Percentiles rank a stretch among this genome's conserved stretches.
Conservation (phyloP, 768 basidiomycete species). For the Suillus plorans region DNA sequence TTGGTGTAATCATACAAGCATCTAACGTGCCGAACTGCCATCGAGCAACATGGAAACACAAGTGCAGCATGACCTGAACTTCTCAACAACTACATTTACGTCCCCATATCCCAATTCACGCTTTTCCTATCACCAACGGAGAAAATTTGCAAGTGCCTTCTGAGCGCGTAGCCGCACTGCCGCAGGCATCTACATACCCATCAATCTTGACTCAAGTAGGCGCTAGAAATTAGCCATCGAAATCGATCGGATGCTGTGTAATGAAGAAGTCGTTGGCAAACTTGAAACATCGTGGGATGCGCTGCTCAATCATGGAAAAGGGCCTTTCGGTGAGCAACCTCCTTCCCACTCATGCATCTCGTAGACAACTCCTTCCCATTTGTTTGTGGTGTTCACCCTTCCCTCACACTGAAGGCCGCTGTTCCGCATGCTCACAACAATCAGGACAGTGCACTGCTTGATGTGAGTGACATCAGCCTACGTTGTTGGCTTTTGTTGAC, state of each 20-base stretch:
- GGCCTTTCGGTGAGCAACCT: neutral
- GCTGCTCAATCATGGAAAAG: neutral
- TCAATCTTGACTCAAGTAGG: no score
- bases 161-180: no score
- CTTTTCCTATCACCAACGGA: no score
- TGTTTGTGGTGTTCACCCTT: neutral
- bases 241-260: neutral
- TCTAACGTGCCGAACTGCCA: no score
- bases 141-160: no score
- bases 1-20: no score
- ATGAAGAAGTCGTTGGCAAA: neutral
- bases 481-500: neutral
- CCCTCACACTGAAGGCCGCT: neutral
- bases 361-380: neutral
- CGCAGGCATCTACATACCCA: no score
- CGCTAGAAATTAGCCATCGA: no score
- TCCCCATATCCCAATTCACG: no score
- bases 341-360: neutral
- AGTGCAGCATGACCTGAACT: no score
- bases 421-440: neutral
- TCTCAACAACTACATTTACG: no score
- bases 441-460: neutral
- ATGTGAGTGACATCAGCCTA: neutral
- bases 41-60: no score
- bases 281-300: neutral